Base-by-base conservation (phyloP, 1,284 basidiomycete genomes). In the Cystobasidium sp. region DNA sequence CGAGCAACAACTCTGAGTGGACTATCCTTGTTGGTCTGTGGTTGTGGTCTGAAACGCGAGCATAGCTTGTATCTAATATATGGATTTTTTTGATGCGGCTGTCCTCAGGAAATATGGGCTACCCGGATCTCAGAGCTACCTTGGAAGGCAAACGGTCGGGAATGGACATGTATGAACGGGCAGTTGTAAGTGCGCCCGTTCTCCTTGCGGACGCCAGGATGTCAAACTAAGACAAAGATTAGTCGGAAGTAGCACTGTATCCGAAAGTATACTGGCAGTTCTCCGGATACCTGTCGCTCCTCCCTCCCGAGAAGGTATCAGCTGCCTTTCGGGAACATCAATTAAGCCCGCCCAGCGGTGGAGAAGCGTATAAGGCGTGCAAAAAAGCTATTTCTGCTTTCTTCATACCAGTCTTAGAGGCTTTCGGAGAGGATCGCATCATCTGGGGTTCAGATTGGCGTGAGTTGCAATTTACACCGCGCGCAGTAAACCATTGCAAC, bases 351-450 rank as follows among this genome's bases (percentile, higher is more conserved):
- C 53, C 24, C 10, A 20, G n/a, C 7, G n/a, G 43, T 41, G 59
- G 59, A 18, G 43, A 44, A 10, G 43, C 43, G n/a, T 68, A 58
- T 47, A 39, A 24, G 41, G 51, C 24, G 18, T 58, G 66, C 66
- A 58, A 58, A 55, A 68, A 58, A 39, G 53, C 53, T 20, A n/a
- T 68, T 20, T 22, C 41, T 10, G 37, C 53, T 14, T 56, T 68
- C 66, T 44, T 68, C 6, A 6, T 46, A 1, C 66, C 53, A 6
- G 20, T 68, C 7, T 59, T 68, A 37, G 52, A 68, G 55, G 66
- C 52, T 2, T 68, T 68, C 44, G 66, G 66, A 9, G 66, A 68
- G 12, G 43, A 68, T 24, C 51, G 66, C 31, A 68, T 68, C 22
- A 6, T 68, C 12, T 68, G 66, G 66, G 66, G 52, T 8, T 41